Evolutionary conservation across 164 flowering plant species (phyloP).

Genomic region (Saururus chinensis): DNA sequence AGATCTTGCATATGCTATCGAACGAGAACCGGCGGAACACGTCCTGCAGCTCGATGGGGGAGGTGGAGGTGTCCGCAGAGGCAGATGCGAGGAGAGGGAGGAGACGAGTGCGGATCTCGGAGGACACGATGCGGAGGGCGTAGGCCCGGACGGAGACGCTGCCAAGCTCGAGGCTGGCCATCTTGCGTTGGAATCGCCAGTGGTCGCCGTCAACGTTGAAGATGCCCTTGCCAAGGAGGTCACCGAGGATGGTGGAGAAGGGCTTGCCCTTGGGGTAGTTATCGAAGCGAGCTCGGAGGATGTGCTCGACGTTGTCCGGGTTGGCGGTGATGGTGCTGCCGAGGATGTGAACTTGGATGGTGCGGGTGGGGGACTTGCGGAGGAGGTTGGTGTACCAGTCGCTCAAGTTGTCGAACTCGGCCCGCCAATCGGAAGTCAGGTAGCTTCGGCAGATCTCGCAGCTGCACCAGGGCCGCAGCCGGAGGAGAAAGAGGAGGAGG

Average conservation of each 20-base stretch:
- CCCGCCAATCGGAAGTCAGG: constrained; percentile 32
- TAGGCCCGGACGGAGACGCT: constrained; percentile 38
- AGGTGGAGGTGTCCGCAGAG: background rate
- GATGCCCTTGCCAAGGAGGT: constrained; percentile 75
- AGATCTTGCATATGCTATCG: constrained; percentile 48
- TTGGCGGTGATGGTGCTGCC: constrained; percentile 68
- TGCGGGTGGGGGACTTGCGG: constrained; percentile 34
- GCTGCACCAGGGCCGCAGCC: constrained; percentile 34
- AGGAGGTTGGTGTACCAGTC: constrained; percentile 68
- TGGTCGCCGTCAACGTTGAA: constrained; percentile 75
- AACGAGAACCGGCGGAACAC: constrained; percentile 50
- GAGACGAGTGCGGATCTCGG: constrained; percentile 16
- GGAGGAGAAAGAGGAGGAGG: constrained; percentile 14
- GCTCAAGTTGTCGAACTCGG: constrained; percentile 38
- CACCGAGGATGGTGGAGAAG: constrained; percentile 71
- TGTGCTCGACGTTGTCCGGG: constrained; percentile 71
- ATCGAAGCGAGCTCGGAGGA: constrained; percentile 56
- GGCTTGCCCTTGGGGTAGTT: constrained; percentile 84
- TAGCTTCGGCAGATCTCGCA: constrained; percentile 44
- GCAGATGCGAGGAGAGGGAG: constrained; percentile 22
- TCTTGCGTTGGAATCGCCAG: constrained; percentile 66
- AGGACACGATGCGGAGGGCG: constrained; percentile 14
- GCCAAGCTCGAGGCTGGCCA: constrained; percentile 66
- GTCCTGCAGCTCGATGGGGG: constrained; percentile 39
- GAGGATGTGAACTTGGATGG: constrained; percentile 54